Evolutionary conservation across 352 stramenopile species (phyloP).

Genomic region (Plasmopara viticola): DNA sequence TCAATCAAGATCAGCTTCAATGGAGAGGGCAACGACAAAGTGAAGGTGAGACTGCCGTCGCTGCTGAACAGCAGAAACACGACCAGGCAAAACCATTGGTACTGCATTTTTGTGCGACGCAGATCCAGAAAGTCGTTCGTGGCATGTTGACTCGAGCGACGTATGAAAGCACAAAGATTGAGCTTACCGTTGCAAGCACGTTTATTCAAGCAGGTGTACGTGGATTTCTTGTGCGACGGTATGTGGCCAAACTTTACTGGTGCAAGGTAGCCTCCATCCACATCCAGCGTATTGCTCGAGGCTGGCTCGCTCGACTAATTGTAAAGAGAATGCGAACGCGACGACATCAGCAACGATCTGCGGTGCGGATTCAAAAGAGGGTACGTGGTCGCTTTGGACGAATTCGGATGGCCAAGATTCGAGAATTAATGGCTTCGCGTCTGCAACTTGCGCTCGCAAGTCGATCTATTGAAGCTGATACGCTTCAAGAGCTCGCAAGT

Average conservation of each 20-base stretch:
- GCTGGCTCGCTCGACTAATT: constrained; percentile 41
- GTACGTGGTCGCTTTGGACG: constrained; percentile 54
- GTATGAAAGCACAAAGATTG: constrained; percentile 54
- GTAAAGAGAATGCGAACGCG: constrained; percentile 18
- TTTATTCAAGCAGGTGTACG: constrained; percentile 70
- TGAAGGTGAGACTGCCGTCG: not conserved
- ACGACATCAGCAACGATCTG: constrained; percentile 17
- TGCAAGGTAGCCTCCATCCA: constrained; percentile 47
- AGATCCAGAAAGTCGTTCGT: constrained; percentile 71
- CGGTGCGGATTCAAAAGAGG: constrained; percentile 39
- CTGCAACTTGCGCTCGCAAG: constrained; percentile 20
- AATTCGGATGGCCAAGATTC: constrained; percentile 49
- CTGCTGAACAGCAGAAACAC: constrained; percentile 11
- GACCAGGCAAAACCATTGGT: constrained; percentile 30
- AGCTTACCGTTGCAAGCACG: constrained; percentile 63
- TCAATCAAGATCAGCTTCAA: constrained; percentile 26
- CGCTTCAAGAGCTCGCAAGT: constrained; percentile 51
- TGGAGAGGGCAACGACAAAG: not conserved
- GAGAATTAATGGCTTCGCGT: constrained; percentile 32
- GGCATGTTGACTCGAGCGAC: constrained; percentile 57
- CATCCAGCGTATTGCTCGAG: constrained; percentile 50
- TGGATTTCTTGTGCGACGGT: constrained; percentile 56
- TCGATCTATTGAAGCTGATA: constrained; percentile 12
- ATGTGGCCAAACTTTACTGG: constrained; percentile 63
- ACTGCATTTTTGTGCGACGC: constrained; percentile 61